Evolutionary conservation across 106 monocot genomes (phyloP).

Genomic region (Allium sativum): DNA sequence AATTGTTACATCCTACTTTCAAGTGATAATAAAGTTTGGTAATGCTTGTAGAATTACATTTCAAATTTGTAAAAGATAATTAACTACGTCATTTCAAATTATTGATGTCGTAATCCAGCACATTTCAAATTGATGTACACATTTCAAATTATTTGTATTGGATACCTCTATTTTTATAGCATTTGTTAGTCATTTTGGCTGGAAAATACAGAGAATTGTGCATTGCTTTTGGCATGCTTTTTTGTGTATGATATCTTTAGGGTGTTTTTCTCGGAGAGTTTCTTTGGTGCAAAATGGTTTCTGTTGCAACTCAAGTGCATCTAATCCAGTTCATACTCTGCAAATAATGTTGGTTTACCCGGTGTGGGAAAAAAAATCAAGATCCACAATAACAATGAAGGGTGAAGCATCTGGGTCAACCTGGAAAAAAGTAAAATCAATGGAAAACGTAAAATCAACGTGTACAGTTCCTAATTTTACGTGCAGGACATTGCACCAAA

Average conservation of each 20-base stretch:
- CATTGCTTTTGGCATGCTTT: slow-evolving; percentile 66
- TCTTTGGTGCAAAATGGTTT: slow-evolving; percentile 99
- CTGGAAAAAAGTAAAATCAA: too few species aligned
- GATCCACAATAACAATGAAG: too few species aligned
- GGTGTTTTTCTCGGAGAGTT: slow-evolving; percentile 96
- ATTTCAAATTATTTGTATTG: slow-evolving; percentile 66
- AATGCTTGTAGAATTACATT: too few species aligned
- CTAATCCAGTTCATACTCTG: slow-evolving; percentile 90
- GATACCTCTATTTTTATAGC: slow-evolving; percentile 82
- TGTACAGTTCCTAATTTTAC: too few species aligned
- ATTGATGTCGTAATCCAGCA: too few species aligned
- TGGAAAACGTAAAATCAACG: too few species aligned
- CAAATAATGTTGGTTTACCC: slow-evolving; percentile 62
- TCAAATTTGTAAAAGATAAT: too few species aligned
- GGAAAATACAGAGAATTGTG: slow-evolving; percentile 82
- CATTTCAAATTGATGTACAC: slow-evolving; percentile 48
- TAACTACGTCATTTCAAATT: too few species aligned
- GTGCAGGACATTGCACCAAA: too few species aligned
- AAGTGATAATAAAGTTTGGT: too few species aligned
- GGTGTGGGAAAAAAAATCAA: slow-evolving; percentile 83
- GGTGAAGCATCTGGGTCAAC: too few species aligned
- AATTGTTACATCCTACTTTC: too few species aligned
- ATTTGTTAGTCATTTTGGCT: slow-evolving; percentile 89
- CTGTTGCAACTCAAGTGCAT: slow-evolving; percentile 95
- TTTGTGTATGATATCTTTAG: slow-evolving; percentile 93